A percentile compares a stretch with the other conserved stretches of the same genome.
Evolutionary conservation across 495 filamentous ascomycete genomes (phyloP).

Genomic region (Penicillium herquei): DNA sequence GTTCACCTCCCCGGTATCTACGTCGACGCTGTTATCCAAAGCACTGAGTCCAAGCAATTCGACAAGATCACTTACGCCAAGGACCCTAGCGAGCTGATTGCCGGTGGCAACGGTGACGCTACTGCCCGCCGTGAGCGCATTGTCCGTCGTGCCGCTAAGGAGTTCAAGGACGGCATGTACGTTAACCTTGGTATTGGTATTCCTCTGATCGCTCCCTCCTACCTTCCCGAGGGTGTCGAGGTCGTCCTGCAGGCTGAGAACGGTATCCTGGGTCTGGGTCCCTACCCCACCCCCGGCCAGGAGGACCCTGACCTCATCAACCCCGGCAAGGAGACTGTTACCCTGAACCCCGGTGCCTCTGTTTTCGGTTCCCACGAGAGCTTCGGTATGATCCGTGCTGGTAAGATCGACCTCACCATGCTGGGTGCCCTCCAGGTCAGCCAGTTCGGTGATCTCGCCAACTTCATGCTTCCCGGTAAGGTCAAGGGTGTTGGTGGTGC

Average conservation of each 20-base stretch:
- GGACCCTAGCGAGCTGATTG: constrained; percentile 53
- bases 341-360: constrained; percentile 70
- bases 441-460: constrained; percentile 58
- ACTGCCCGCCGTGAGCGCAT: constrained; percentile 79
- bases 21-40: constrained; percentile 79
- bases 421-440: constrained; percentile 88
- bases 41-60: constrained; percentile 69
- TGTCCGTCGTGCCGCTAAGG: constrained; percentile 79
- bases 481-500: constrained; percentile 91
- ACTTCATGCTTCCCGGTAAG: constrained; percentile 81
- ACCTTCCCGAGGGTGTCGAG: constrained; percentile 72
- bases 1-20: constrained; percentile 87
- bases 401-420: constrained; percentile 86
- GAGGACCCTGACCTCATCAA: constrained; percentile 91
- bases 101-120: constrained; percentile 62
- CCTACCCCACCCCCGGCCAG: constrained; percentile 72
- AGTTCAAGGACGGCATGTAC: constrained; percentile 93
- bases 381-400: constrained; percentile 90
- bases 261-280: constrained; percentile 83
- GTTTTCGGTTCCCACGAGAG: constrained; percentile 83
- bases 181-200: constrained; percentile 92
- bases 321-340: constrained; percentile 91
- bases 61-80: constrained; percentile 77
- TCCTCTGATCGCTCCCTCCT: constrained; percentile 82
- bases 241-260: constrained; percentile 89